Evolutionary conservation across 305 asterid genomes (phyloP).

Genomic region (Fraxinus latifolia): DNA sequence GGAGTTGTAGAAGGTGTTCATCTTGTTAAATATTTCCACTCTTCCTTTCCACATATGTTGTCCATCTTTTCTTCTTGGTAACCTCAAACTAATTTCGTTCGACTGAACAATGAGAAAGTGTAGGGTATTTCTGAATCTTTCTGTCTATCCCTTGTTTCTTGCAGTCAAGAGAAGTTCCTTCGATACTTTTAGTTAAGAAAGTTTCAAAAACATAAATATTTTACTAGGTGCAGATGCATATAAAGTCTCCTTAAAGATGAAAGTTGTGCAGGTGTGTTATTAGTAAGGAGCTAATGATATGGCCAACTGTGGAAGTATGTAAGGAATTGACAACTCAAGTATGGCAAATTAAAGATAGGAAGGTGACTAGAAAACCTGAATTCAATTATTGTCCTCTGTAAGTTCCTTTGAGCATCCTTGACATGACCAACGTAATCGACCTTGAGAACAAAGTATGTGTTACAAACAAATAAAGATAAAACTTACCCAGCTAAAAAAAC

Average conservation of each 20-base stretch:
- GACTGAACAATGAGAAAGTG: not conserved
- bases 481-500: constrained; percentile 7
- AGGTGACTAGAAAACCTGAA: constrained; percentile 51
- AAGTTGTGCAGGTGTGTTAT: constrained; percentile 15
- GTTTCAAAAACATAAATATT: constrained; percentile 1
- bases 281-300: constrained; percentile 12
- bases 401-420: constrained; percentile 80
- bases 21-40: not conserved
- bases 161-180: constrained; percentile 15
- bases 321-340: constrained; percentile 14
- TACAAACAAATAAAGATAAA: constrained; percentile 25
- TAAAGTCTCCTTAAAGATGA: constrained; percentile 12
- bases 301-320: constrained; percentile 15
- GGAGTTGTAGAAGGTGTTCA: not conserved
- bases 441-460: constrained; percentile 36
- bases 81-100: not conserved
- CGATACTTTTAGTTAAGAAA: constrained; percentile 15
- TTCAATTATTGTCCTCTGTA: constrained; percentile 70
- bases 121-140: not conserved
- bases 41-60: not conserved
- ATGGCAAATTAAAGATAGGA: constrained; percentile 24
- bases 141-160: constrained; percentile 10
- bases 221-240: constrained; percentile 14
- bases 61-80: not conserved
- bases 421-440: constrained; percentile 71